Base-by-base conservation (phyloP, 2,329 filamentous ascomycete genomes). In the Stagonosporopsis tanaceti region DNA sequence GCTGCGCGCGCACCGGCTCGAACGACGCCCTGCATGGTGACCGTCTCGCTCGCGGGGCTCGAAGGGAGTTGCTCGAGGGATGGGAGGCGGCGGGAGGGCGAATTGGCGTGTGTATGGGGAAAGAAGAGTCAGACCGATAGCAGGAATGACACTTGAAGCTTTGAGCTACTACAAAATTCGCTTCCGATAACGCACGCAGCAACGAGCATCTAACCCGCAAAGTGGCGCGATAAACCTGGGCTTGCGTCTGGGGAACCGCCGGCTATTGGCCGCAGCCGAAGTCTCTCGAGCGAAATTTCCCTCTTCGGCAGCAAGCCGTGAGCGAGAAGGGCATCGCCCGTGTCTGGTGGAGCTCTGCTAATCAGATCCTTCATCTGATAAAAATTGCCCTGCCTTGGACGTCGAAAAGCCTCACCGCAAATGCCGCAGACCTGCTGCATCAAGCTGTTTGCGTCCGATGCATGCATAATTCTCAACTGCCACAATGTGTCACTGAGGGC, bases 11-110 rank as follows among this genome's bases (percentile, higher is more conserved):
- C 71, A 67, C 70, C 70, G 58, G 69, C 67, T 66, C 74, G 73
- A 67, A 72, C 73, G 62, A 75, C 69, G 70, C 67, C 71, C 69
- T 76, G 74, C 74, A 76, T 76, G 61, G 62, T 70, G 67, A 61
- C 48, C 60, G 58, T 67, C 60, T 67, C 61, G 67, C 66, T 63
- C 62, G 59, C 53, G 59, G 59, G 63, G 63, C 64, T 60, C 64
- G 69, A 57, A 54, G 50, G 52, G 47, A 55, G 59, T 63, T 60
- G 60, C 60, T 61, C 61, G 55, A 56, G 48, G 59, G 51, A 44
- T 50, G 45, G 59, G 52, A 53, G 58, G 42, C 55, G 65, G 52
- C 47, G 61, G 48, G 59, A 51, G 54, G 56, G n/a, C 60, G 65
- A 68, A 67, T 69, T 66, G 59, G 57, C 50, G 47, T 46, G 47